Percentiles rank a stretch among this genome's conserved stretches.
phyloP scores from a whole-genome alignment of 192 early-diverging fungal genomes.

The Oehlia diaphana region DNA sequence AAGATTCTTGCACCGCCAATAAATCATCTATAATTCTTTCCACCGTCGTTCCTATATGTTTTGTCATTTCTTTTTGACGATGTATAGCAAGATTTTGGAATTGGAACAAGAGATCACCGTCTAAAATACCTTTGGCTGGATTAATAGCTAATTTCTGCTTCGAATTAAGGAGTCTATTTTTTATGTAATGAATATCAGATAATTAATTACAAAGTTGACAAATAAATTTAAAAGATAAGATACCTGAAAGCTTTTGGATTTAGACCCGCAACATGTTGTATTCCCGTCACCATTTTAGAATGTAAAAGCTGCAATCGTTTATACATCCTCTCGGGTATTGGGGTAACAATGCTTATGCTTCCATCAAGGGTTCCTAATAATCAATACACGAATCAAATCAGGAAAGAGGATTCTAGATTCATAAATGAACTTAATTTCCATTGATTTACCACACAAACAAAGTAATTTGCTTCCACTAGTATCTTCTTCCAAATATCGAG shows the following conservation, averaged over 20 bases:
- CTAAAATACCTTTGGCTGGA: slow-evolving; percentile 78
- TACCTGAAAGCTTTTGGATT: slow-evolving; percentile 90
- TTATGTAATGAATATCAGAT: not conserved
- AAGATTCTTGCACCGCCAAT: slow-evolving; percentile 59
- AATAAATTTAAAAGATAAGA: slow-evolving; percentile 12
- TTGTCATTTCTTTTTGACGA: slow-evolving; percentile 82
- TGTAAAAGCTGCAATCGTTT: slow-evolving; percentile 86
- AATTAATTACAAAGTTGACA: slow-evolving; percentile 10
- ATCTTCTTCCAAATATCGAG: not conserved
- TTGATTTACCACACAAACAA: slow-evolving; percentile 50
- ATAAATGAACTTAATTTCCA: not conserved
- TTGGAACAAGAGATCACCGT: slow-evolving; percentile 80
- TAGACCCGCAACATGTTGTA: slow-evolving; percentile 83
- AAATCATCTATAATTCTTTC: slow-evolving; percentile 86
- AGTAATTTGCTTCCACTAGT: slow-evolving; percentile 33
- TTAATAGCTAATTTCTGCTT: slow-evolving; percentile 69
- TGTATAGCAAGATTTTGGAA: slow-evolving; percentile 66
- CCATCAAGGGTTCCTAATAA: slow-evolving; percentile 67
- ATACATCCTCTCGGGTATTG: slow-evolving; percentile 89
- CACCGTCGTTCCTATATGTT: slow-evolving; percentile 82
- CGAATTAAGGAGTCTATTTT: slow-evolving; percentile 41
- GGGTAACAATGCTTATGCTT: slow-evolving; percentile 62
- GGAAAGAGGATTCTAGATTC: slow-evolving; percentile 1
- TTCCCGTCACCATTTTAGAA: slow-evolving; percentile 77
- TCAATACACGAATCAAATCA: slow-evolving; percentile 32